Conservation (phyloP, 306 rosid species). For the Gastrolobium villosum region DNA sequence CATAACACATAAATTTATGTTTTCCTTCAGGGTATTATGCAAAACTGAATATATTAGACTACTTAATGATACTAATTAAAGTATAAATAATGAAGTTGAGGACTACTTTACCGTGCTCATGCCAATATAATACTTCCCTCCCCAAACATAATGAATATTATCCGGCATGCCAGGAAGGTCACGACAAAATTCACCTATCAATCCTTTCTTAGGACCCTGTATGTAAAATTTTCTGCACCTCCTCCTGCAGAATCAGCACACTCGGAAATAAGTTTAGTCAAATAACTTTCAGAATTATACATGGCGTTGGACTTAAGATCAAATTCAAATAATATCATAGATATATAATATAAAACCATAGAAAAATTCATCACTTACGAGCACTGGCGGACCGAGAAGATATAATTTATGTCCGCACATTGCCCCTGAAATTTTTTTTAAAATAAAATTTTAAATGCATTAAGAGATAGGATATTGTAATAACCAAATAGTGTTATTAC, state of each 20-base stretch:
- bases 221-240: constrained; percentile 62
- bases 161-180: constrained; percentile 65
- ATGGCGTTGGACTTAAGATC: neutral
- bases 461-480: too few species aligned
- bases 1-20: too few species aligned
- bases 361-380: too few species aligned
- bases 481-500: too few species aligned
- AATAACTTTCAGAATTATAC: neutral
- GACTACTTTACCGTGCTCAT: constrained; percentile 44
- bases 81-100: neutral
- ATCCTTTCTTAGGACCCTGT: constrained; percentile 63
- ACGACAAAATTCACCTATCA: constrained; percentile 48
- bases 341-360: too few species aligned
- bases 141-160: constrained; percentile 64
- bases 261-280: neutral
- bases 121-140: constrained; percentile 64
- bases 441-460: too few species aligned
- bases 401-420: too few species aligned
- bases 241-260: constrained; percentile 42
- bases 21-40: neutral
- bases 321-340: neutral
- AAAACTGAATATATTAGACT: neutral
- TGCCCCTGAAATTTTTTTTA: too few species aligned
- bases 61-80: neutral
- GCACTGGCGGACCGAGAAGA: too few species aligned